Evolutionary conservation across 805 yeast genomes (phyloP), one percentile per base, ranked within the genome.

Genomic region (Cyberlindnera xylosilytica): DNA sequence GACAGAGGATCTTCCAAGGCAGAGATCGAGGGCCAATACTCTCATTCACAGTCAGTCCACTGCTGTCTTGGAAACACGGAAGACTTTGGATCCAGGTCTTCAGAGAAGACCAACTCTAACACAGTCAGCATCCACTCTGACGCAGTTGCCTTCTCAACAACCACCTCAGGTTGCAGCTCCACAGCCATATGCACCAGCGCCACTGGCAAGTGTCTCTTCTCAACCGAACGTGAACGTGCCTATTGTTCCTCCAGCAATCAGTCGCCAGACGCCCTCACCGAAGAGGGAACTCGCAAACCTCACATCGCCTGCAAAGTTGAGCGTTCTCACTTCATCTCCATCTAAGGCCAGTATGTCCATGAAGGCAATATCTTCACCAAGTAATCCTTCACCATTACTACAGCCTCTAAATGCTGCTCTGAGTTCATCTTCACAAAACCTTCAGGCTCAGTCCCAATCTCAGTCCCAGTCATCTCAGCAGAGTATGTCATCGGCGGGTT

Each of bases 241-340:
- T 4, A 16, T 30, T n/a, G 39, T 33, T 6, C 53, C 53, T 20
- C 59, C 58, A 10, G 38, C 36, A 18, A 53, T 60, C 12, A 36
- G 53, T 20, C 54, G 64, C 11, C 53, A 70, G 27, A 70, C 78
- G 0, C 74, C 79, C 7, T 74, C 80, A 1, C 80, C 80, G 3
- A 68, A 68, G 64, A 46, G 55, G 47, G 48, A 54, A 41, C 50
- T 42, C 56, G 54, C n/a, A 28, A 29, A 39, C 42, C 17, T 41
- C 37, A 24, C 42, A 46, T 68, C 73, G 4, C 61, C 68, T 15
- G 48, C 63, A 34, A 59, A 50, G 42, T 28, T 50, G 46, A 42
- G 42, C 41, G 36, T 43, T 28, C 36, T 51, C 31, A 52, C 56
- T 17, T 47, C 62, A 11, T 70, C 73, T 1, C 67, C 69, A 9